Conservation (phyloP, 169 alveolate genomes). For the Plasmodium blacklocki region DNA sequence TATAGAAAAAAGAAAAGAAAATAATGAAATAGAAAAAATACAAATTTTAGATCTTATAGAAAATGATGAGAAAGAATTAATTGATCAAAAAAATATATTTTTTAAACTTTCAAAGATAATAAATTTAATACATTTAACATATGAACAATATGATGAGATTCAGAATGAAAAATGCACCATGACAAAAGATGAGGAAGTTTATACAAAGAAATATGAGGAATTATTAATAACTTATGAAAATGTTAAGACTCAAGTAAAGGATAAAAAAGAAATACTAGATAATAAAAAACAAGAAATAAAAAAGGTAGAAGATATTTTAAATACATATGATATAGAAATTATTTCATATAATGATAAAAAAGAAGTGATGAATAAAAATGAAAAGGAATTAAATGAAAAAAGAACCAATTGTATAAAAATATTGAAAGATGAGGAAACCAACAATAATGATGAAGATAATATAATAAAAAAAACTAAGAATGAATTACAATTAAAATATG, state of each 20-base stretch:
- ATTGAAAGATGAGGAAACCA: neutral
- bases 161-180: constrained; percentile 8
- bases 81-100: constrained; percentile 34
- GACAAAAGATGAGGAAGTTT: neutral
- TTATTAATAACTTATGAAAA: neutral
- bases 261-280: constrained; percentile 1
- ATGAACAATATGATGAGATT: constrained; percentile 22
- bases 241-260: neutral
- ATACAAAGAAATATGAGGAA: constrained; percentile 9
- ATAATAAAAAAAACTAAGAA: constrained; percentile 24
- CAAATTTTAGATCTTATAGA: constrained; percentile 28
- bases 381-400: constrained; percentile 7
- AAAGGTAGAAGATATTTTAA: neutral
- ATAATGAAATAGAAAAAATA: constrained; percentile 51
- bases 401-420: neutral
- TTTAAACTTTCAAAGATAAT: constrained; percentile 54
- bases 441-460: too few species aligned
- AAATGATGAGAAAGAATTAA: constrained; percentile 34
- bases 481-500: constrained; percentile 20
- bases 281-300: constrained; percentile 15
- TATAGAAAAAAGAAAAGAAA: constrained; percentile 6
- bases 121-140: constrained; percentile 29
- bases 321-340: constrained; percentile 18
- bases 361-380: neutral
- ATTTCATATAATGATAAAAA: neutral